Evolutionary conservation across 2,329 filamentous ascomycete species (phyloP).

Genomic region (Alternaria sp.): DNA sequence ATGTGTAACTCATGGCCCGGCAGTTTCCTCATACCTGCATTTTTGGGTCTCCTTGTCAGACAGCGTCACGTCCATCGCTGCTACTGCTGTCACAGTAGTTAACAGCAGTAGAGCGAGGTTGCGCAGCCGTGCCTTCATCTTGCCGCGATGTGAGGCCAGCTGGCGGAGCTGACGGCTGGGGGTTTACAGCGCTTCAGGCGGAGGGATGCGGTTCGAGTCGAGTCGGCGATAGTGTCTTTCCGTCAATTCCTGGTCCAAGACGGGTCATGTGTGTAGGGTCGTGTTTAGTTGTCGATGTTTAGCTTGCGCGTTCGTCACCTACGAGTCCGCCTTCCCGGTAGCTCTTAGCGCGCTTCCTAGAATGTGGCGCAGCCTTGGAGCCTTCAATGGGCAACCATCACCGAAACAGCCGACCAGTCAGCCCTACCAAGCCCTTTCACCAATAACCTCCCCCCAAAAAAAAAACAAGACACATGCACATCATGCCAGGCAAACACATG

Average conservation of each 20-base stretch:
- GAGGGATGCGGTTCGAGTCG: conserved; percentile 7
- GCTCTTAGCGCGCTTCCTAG: conserved; percentile 21
- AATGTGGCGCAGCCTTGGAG: conserved; percentile 27
- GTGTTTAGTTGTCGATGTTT: conserved; percentile 20
- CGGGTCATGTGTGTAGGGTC: conserved; percentile 16
- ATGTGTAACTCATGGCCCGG: background rate
- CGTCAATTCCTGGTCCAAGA: background rate
- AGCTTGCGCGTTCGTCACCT: conserved; percentile 34
- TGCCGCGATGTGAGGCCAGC: conserved; percentile 43
- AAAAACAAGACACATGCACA: background rate
- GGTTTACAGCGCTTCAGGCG: conserved; percentile 7
- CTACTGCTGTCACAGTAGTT: conserved; percentile 42
- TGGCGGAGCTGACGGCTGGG: conserved; percentile 31
- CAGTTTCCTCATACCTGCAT: conserved; percentile 26
- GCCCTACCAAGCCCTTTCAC: conserved; percentile 15
- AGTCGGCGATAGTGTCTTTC: background rate
- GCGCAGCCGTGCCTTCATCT: conserved; percentile 47
- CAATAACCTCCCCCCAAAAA: background rate
- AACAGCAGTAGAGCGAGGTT: conserved; percentile 45
- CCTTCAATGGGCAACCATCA: conserved; percentile 9
- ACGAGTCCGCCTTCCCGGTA: conserved; percentile 19
- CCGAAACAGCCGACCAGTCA: conserved; percentile 13
- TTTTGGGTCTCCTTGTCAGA: background rate
- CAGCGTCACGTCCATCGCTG: conserved; percentile 49
- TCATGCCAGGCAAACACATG: conserved; percentile 47